Evolutionary conservation across 2,329 filamentous ascomycete genomes (phyloP), one percentile per base, ranked within the genome.

Genomic region (Sporothrix brunneoviolacea): DNA sequence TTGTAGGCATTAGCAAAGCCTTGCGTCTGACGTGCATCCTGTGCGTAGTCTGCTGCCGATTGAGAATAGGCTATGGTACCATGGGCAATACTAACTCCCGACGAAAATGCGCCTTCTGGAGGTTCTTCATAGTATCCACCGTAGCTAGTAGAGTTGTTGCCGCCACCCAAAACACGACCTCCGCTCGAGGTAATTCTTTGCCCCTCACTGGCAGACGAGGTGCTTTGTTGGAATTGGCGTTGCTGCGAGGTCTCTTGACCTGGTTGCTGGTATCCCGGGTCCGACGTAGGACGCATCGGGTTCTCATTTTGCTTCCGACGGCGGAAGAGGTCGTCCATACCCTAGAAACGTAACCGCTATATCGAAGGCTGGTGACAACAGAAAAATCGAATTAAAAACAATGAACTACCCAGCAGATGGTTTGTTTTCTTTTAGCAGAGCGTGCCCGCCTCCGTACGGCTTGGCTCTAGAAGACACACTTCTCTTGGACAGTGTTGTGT

Each of bases 321-420:
- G 65, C 79, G 81, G 69, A 79, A 80, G 72, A 83, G 80, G 70
- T 86, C 82, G 75, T 91, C 88, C 88, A 93, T 93, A 80, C 82
- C 70, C 69, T 15, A 12, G 15, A n/a, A 35, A 8, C 32, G 32
- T 15, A 5, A 35, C 32, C 32, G 6, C 32, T n/a, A n/a, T 35
- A 28, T 28, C 8, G 39, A 16, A 12, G 21, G 39, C 4, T 4
- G 15, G 19, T 8, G 16, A 19, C 13, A 28, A 28, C 24, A 28
- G 24, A 6, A 28, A 28, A 6, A 10, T 28, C 6, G 10, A 28
- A 28, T 28, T 28, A 28, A 10, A 28, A 10, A 28, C 24, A 5
- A 28, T n/a, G n/a, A n/a, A n/a, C n/a, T n/a, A n/a, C n/a, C n/a
- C n/a, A n/a, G n/a, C n/a, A n/a, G n/a, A n/a, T n/a, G 24, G 10